Evolutionary conservation across 352 stramenopile genomes (phyloP), one percentile per base, ranked within the genome.

Genomic region (Phytopythium vexans): DNA sequence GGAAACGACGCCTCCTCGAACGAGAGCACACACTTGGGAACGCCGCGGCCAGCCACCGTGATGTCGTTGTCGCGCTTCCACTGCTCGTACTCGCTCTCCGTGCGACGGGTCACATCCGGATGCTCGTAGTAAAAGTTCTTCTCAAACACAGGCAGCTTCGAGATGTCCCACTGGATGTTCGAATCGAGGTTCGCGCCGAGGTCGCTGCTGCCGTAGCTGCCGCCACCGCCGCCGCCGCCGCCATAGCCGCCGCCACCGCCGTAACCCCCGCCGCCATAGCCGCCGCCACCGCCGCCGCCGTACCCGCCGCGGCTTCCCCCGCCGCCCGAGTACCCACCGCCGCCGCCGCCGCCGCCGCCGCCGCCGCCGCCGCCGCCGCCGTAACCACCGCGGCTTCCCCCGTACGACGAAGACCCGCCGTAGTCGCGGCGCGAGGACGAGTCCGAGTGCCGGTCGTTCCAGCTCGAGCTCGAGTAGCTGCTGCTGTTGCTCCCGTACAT

Each of bases 71-170:
- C 84, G 27, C 74, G 80, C 59, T 96, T 92, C 93, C 93, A 99
- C 3, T 76, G 64, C 6, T 96, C 78, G 47, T 95, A 92, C 45
- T 99, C 96, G 8, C 85, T 54, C 16, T 97, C 86, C 27, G 86
- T 77, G 49, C 96, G 84, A n/a, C 77, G 79, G 5, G 87, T 88
- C 21, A 99, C 97, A 58, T 97, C 94, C 14, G 97, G 97, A 77
- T 99, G 97, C 74, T 99, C 89, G 57, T 95, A 92, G 90, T 99
- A 99, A 62, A 99, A 99, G 68, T 99, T 98, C 73, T 99, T 99
- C 70, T 99, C 96, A 62, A 99, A 99, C 15, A 94, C 81, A 1
- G 95, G 92, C 8, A 99, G 77, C 62, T 97, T 86, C 27, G 87
- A 75, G 42, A 98, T 58, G 56, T 97, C 86, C 84, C 97, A 99